Evolutionary conservation across 257 asterid species (phyloP).

Genomic region (Gardenia jasminoides): DNA sequence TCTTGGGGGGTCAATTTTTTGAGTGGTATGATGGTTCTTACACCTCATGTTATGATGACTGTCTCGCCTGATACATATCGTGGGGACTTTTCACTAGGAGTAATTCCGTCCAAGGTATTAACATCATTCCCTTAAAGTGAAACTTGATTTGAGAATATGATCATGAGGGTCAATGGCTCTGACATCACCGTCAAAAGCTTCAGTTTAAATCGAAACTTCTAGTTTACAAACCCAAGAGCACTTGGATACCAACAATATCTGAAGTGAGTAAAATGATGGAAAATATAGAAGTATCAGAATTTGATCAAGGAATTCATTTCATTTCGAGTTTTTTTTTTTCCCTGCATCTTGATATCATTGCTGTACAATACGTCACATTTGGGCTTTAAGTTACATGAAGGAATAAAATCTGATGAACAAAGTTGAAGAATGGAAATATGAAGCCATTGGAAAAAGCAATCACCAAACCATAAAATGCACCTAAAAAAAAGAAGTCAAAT

Average conservation of each 20-base stretch:
- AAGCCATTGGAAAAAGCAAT: neutral
- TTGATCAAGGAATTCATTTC: neutral
- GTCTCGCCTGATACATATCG: neutral
- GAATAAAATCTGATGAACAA: neutral
- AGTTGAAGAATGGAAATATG: neutral
- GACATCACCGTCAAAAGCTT: too few species aligned
- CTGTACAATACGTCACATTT: neutral
- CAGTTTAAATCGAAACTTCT: too few species aligned
- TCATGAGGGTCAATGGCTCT: too few species aligned
- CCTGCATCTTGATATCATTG: neutral
- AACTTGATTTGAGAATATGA: too few species aligned
- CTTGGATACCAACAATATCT: neutral
- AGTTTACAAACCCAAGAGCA: neutral
- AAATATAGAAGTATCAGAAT: neutral
- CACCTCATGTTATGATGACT: neutral
- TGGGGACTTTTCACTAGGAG: too few species aligned
- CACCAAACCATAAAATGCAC: neutral
- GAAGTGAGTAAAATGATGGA: neutral
- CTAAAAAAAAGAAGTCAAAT: too few species aligned
- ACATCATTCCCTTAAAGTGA: too few species aligned
- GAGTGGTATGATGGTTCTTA: neutral
- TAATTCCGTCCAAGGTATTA: too few species aligned
- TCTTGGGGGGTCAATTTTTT: neutral
- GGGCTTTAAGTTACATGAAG: neutral
- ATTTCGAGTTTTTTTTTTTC: too few species aligned